phyloP scores from a whole-genome alignment of 176 grass and related monocot genomes.

The Ensete ventricosum region DNA sequence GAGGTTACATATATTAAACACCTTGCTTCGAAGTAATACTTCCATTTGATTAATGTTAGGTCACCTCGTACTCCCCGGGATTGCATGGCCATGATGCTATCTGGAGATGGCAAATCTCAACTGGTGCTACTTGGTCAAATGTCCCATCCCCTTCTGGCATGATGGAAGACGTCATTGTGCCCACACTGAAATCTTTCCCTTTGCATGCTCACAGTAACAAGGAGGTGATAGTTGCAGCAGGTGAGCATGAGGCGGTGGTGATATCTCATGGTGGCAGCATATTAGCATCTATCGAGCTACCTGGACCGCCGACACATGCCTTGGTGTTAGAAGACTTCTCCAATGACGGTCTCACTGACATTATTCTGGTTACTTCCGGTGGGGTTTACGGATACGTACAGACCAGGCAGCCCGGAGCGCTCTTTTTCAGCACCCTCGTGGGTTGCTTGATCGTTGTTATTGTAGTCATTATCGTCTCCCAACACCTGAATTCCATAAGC shows the following conservation, averaged over 20 bases:
- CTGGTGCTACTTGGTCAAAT: conserved; percentile 90
- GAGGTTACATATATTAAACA: too few species aligned
- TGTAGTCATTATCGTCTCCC: conserved; percentile 73
- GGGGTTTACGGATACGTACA: conserved; percentile 79
- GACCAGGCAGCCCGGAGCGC: conserved; percentile 78
- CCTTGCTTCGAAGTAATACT: neutral
- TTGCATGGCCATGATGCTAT: conserved; percentile 65
- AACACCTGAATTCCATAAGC: conserved; percentile 62
- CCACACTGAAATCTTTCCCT: conserved; percentile 72
- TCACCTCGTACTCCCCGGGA: conserved; percentile 74
- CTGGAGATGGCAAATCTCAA: conserved; percentile 90
- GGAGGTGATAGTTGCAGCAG: conserved; percentile 64
- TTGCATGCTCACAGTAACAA: conserved; percentile 37
- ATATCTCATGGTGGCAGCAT: conserved; percentile 65
- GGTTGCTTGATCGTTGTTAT: conserved; percentile 86
- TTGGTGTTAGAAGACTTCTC: conserved; percentile 73
- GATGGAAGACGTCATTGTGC: conserved; percentile 80
- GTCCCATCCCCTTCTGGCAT: conserved; percentile 77
- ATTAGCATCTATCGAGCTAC: conserved; percentile 58
- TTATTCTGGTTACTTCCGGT: conserved; percentile 51
- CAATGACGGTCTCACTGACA: conserved; percentile 70
- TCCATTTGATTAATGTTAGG: conserved; percentile 24
- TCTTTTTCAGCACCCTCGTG: conserved; percentile 90
- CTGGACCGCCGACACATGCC: conserved; percentile 54
- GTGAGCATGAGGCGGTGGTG: conserved; percentile 77